These are phyloP conservation scores for Phoma sp. DNA, from an alignment of 2,329 filamentous ascomycete species.

Conservation along the genomic window DNA sequence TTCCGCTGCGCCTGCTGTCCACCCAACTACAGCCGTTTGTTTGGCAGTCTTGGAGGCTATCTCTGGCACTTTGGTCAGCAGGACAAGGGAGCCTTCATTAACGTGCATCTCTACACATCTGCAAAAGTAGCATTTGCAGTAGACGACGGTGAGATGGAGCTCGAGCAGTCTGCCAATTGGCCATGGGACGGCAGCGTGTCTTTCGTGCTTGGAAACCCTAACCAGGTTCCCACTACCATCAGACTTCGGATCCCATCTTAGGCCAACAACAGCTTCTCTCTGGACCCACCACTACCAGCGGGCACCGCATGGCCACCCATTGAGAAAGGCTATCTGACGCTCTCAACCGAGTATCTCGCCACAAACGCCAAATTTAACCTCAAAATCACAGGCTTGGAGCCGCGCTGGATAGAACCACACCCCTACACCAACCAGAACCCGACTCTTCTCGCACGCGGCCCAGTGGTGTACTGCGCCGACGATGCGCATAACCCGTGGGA, in stretches of 20 bases:
- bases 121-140: constrained; percentile 55
- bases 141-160: constrained; percentile 44
- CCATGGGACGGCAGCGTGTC: constrained; percentile 63
- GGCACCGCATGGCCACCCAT: constrained; percentile 38
- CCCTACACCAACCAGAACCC: constrained; percentile 65
- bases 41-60: constrained; percentile 18
- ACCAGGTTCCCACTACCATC: constrained; percentile 50
- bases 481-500: constrained; percentile 17
- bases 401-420: constrained; percentile 61
- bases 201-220: constrained; percentile 52
- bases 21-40: constrained; percentile 18
- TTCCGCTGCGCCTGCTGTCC: constrained; percentile 54
- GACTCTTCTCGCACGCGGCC: constrained; percentile 46
- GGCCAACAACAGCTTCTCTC: constrained; percentile 49
- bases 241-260: constrained; percentile 64
- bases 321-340: constrained; percentile 5
- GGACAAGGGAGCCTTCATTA: constrained; percentile 59
- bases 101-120: constrained; percentile 65
- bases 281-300: constrained; percentile 18
- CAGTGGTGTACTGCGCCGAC: constrained; percentile 19
- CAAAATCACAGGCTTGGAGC: constrained; percentile 52
- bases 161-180: constrained; percentile 63
- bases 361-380: constrained; percentile 53
- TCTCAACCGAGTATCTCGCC: not conserved
- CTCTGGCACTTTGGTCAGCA: constrained; percentile 15